Conservation (phyloP, 2,329 filamentous ascomycete species). For the Fusarium odoratissimum region DNA sequence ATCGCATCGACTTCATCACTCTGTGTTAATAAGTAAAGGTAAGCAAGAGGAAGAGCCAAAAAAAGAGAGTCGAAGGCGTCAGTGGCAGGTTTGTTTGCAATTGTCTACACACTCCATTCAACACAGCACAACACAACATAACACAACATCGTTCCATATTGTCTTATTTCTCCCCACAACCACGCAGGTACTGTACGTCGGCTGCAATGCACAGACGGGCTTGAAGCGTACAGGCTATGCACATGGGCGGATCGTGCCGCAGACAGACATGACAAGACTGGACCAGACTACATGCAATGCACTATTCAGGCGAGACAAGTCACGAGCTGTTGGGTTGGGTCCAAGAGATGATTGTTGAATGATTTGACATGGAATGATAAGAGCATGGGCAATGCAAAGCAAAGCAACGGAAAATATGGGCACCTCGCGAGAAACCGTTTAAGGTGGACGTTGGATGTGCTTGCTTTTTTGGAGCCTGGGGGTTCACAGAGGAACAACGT, state of each 20-base stretch:
- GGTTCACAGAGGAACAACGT: constrained; percentile 5
- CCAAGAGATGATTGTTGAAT: background rate
- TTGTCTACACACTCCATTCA: constrained; percentile 4
- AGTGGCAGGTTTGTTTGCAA: constrained; percentile 27
- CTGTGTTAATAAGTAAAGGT: constrained; percentile 11
- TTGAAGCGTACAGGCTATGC: constrained; percentile 22
- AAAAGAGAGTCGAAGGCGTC: constrained; percentile 4
- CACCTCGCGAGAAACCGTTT: background rate
- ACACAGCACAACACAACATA: background rate
- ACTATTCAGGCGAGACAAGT: constrained; percentile 30
- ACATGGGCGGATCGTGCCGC: constrained; percentile 28
- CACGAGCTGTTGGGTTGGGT: background rate
- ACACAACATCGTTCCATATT: constrained; percentile 17
- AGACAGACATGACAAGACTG: background rate
- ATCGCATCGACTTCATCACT: background rate
- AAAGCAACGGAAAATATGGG: background rate
- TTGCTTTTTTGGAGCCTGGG: background rate
- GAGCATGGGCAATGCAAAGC: background rate
- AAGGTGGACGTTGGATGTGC: background rate
- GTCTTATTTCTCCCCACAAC: constrained; percentile 18
- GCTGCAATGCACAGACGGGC: constrained; percentile 17
- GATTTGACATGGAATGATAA: constrained; percentile 6
- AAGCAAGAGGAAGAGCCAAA: constrained; percentile 24
- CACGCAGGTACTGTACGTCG: constrained; percentile 30
- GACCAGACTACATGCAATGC: background rate